A percentile compares a stretch with the other conserved stretches of the same genome.
These are phyloP conservation scores for Panaeolus cyanescens DNA, from an alignment of 768 basidiomycete genomes.

Conservation along the genomic window DNA sequence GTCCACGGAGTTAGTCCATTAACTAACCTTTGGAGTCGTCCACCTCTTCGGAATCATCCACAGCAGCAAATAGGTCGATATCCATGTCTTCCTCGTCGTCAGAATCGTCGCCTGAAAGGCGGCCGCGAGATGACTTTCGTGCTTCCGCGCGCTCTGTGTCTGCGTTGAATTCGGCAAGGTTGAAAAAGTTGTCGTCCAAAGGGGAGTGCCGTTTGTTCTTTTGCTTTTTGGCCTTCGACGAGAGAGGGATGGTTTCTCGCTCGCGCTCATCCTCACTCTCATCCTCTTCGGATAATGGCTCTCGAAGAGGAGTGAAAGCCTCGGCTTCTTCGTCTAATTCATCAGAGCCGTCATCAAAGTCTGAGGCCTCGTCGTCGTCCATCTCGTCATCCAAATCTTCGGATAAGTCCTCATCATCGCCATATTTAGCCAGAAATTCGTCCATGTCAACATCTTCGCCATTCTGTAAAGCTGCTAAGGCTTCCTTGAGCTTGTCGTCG, in stretches of 20 bases:
- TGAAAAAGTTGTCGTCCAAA: constrained; percentile 91
- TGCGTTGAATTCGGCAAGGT: constrained; percentile 83
- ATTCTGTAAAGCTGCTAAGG: constrained; percentile 30
- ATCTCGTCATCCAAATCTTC: constrained; percentile 23
- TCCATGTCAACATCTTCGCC: constrained; percentile 35
- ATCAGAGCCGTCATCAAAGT: constrained; percentile 12
- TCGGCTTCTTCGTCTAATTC: constrained; percentile 18
- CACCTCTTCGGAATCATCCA: constrained; percentile 45
- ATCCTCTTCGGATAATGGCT: constrained; percentile 21
- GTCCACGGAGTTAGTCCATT: not conserved
- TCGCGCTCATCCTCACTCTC: constrained; percentile 26
- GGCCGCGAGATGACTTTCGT: constrained; percentile 58
- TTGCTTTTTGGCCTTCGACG: constrained; percentile 24
- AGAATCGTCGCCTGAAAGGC: constrained; percentile 49
- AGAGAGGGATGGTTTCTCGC: no score
- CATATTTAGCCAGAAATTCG: constrained; percentile 29
- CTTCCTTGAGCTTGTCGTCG: constrained; percentile 33
- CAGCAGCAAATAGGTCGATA: constrained; percentile 68
- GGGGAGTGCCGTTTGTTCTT: constrained; percentile 30
- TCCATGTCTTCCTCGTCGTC: constrained; percentile 57
- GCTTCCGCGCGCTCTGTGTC: constrained; percentile 82
- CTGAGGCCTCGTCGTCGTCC: constrained; percentile 22
- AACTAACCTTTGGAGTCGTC: constrained; percentile 30
- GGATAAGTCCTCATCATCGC: constrained; percentile 21
- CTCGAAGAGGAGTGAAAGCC: constrained; percentile 18